A percentile compares a stretch with the other conserved stretches of the same genome.
Evolutionary conservation across 202 grass and related monocot species (phyloP).

Genomic region (Setaria viridis): DNA sequence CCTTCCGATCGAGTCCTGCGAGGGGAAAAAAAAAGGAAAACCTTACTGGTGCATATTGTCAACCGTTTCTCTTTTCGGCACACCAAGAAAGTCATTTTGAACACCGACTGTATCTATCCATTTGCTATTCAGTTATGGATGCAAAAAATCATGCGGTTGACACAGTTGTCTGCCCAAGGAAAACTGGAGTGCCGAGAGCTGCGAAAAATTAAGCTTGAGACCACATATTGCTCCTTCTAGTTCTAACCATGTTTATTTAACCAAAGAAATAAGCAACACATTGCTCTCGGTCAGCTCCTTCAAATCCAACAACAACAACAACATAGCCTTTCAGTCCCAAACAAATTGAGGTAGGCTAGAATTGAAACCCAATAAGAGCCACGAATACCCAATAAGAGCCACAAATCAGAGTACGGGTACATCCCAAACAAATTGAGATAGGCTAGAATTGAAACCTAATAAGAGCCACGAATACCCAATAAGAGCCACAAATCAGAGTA

Average conservation of each 20-base stretch:
- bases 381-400: no score
- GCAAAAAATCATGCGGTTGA: background rate
- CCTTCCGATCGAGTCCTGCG: constrained; percentile 77
- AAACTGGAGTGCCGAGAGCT: background rate
- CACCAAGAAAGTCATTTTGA: background rate
- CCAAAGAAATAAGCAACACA: background rate
- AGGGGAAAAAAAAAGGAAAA: background rate
- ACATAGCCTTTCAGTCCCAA: no score
- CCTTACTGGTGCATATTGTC: background rate
- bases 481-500: no score
- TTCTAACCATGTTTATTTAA: constrained; percentile 18
- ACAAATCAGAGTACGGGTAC: no score
- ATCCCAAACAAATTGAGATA: no score
- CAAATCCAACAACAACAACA: no score
- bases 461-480: no score
- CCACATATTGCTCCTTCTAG: constrained; percentile 14
- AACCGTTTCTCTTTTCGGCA: background rate
- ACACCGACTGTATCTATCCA: background rate
- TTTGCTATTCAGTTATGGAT: constrained; percentile 6
- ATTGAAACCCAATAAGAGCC: no score
- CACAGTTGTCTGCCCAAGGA: background rate
- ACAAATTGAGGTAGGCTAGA: no score
- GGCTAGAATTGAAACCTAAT: no score
- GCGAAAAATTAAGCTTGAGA: background rate
- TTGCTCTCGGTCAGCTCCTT: background rate